Percentiles rank a stretch among this genome's conserved stretches.
These are phyloP conservation scores for Paramecium sexaurelia DNA, from an alignment of 73 alveolate genomes.

Conservation along the genomic window DNA sequence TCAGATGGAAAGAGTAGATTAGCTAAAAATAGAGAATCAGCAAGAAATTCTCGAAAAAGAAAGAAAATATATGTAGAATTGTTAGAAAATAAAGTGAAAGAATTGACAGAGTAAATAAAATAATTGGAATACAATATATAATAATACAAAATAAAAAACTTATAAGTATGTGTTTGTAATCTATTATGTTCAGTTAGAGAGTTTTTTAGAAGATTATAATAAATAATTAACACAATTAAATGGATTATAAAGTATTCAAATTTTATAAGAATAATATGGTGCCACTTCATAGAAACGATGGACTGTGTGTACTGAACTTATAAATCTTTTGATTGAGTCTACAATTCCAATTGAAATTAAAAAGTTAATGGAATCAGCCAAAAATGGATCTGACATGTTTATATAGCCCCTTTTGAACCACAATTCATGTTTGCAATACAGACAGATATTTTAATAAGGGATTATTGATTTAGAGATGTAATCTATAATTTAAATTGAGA, in stretches of 20 bases:
- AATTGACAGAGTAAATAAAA: background rate
- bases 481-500: background rate
- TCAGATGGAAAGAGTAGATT: background rate
- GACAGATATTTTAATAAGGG: background rate
- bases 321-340: background rate
- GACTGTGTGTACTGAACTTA: conserved; percentile 15
- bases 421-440: background rate
- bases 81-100: conserved; percentile 66
- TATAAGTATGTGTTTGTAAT: background rate
- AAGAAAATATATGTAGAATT: conserved; percentile 75
- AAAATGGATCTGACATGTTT: background rate
- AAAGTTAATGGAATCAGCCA: conserved; percentile 4
- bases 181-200: background rate
- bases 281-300: background rate
- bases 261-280: background rate
- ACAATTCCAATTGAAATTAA: conserved; percentile 7
- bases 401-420: background rate
- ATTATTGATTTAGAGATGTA: background rate
- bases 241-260: background rate
- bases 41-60: conserved; percentile 79
- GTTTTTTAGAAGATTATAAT: background rate
- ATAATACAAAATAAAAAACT: background rate
- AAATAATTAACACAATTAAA: background rate
- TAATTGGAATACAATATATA: background rate
- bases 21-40: conserved; percentile 78